Evolutionary conservation across 2,329 filamentous ascomycete species (phyloP).

Genomic region (Leptodontidium sp.): DNA sequence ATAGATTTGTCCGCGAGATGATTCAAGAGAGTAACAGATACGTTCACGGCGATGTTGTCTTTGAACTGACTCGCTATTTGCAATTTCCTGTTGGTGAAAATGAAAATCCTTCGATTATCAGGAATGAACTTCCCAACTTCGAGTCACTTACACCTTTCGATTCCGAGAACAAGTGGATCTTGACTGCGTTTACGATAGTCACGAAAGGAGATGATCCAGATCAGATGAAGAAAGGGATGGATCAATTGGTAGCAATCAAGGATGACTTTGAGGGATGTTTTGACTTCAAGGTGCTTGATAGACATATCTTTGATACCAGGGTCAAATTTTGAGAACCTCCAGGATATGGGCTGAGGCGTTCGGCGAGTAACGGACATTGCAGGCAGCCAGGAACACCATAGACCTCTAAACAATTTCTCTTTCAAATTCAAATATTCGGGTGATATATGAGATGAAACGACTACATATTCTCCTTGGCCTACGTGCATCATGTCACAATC

Average conservation of each 20-base stretch:
- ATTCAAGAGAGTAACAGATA: conserved; percentile 41
- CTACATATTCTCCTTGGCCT: not conserved
- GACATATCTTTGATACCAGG: conserved; percentile 62
- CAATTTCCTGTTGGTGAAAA: conserved; percentile 38
- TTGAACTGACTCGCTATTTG: conserved; percentile 42
- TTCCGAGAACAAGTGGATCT: conserved; percentile 59
- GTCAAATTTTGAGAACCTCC: conserved; percentile 34
- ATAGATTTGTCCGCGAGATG: conserved; percentile 42
- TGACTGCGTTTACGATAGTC: conserved; percentile 62
- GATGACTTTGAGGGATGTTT: conserved; percentile 61
- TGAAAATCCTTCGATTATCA: conserved; percentile 41
- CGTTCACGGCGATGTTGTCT: conserved; percentile 42
- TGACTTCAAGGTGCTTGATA: conserved; percentile 60
- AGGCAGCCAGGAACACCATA: conserved; percentile 1
- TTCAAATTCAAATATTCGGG: not conserved
- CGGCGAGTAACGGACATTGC: not conserved
- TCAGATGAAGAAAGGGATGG: conserved; percentile 62
- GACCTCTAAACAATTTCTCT: not conserved
- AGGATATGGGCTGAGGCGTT: conserved; percentile 2
- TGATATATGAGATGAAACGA: not conserved
- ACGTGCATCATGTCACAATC: conserved; percentile 1
- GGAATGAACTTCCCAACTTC: conserved; percentile 54
- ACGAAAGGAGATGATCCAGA: conserved; percentile 62
- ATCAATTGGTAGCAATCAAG: conserved; percentile 57
- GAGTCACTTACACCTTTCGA: conserved; percentile 58